phyloP scores from a whole-genome alignment of 2,329 filamentous ascomycete genomes.

The Colletotrichum musicola region DNA sequence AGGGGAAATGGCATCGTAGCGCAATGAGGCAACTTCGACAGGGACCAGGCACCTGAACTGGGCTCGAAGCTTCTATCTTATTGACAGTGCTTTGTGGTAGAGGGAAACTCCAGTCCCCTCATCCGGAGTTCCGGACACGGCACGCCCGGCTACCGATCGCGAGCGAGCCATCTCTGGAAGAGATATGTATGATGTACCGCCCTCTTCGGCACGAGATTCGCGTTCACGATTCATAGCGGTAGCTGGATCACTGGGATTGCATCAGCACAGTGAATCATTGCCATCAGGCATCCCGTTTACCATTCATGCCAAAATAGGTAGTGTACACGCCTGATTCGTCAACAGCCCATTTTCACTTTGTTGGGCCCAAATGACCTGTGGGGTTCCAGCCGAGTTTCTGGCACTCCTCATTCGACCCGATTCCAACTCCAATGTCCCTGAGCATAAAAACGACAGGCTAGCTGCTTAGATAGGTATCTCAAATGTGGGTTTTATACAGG shows the following conservation, averaged over 20 bases:
- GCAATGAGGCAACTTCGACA: background rate
- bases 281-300: slow-evolving; percentile 6
- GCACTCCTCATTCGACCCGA: slow-evolving; percentile 12
- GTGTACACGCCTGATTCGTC: slow-evolving; percentile 23
- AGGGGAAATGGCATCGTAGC: background rate
- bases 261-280: background rate
- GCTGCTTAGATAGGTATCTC: slow-evolving; percentile 38
- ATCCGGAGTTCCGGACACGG: too few species aligned
- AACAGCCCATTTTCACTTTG: background rate
- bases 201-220: background rate
- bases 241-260: background rate
- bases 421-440: slow-evolving; percentile 36
- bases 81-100: too few species aligned
- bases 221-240: background rate
- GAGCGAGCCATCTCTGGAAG: background rate
- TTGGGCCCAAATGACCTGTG: slow-evolving; percentile 6
- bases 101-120: too few species aligned
- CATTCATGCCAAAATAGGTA: slow-evolving; percentile 25
- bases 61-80: too few species aligned
- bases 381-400: slow-evolving; percentile 10
- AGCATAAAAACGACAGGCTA: slow-evolving; percentile 37
- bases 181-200: too few species aligned
- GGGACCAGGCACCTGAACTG: too few species aligned
- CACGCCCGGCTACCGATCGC: too few species aligned
- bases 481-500: slow-evolving; percentile 38